Evolutionary conservation across 805 yeast genomes (phyloP).

Genomic region (Nakazawaea pomicola): DNA sequence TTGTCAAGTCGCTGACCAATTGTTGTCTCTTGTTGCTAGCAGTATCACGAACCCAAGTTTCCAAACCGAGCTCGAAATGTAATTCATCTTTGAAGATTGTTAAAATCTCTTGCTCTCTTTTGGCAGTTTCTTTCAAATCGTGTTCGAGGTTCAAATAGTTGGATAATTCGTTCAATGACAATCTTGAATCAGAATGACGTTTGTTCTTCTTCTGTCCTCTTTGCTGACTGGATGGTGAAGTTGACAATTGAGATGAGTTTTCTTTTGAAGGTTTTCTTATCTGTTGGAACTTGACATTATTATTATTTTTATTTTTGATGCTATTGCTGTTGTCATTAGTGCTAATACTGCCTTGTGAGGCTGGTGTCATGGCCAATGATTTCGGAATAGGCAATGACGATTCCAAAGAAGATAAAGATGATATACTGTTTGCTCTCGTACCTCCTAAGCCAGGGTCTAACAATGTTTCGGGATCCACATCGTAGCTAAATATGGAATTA

Average conservation of each 20-base stretch:
- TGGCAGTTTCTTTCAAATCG: conserved; percentile 48
- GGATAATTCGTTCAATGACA: conserved; percentile 53
- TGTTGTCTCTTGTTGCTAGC: conserved; percentile 43
- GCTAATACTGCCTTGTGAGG: too few relatives aligned
- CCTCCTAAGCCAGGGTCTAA: neutral
- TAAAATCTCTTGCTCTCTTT: conserved; percentile 48
- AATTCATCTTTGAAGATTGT: conserved; percentile 50
- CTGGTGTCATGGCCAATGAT: too few relatives aligned
- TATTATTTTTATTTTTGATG: too few relatives aligned
- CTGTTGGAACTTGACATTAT: neutral
- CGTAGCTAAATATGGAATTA: neutral
- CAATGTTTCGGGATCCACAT: neutral
- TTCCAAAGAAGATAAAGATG: conserved; percentile 11
- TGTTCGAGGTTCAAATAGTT: conserved; percentile 43
- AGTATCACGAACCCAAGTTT: conserved; percentile 85
- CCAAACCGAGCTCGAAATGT: conserved; percentile 69
- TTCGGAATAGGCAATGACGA: too few relatives aligned
- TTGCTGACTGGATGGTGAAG: neutral
- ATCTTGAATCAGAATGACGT: conserved; percentile 39
- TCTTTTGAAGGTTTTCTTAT: conserved; percentile 1
- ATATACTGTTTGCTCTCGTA: conserved; percentile 7
- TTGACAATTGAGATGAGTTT: neutral
- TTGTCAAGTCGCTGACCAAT: conserved; percentile 44
- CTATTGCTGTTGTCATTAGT: too few relatives aligned
- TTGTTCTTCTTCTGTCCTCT: too few relatives aligned